Evolutionary conservation across 2,329 filamentous ascomycete genomes (phyloP), one percentile per base, ranked within the genome.

Genomic region (Emmonsiellopsis sp.): DNA sequence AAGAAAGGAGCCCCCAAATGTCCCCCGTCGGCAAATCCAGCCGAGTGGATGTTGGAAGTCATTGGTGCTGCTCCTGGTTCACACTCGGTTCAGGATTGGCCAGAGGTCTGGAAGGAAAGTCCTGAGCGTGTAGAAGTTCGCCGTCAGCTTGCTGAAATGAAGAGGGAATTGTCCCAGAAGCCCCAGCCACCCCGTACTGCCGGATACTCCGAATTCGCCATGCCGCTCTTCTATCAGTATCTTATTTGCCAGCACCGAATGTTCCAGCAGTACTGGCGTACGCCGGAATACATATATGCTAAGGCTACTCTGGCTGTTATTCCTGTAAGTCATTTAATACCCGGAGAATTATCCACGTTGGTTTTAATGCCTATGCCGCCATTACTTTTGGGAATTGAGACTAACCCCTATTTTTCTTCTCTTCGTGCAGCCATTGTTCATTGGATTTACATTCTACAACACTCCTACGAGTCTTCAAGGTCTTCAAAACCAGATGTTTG

Each of bases 181-280:
- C 46, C 57, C 4, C 53, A 52, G 11, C 3, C 46, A 35, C 52
- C 54, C 41, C 52, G 50, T 38, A 15, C 52, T 16, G 54, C 53
- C 26, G 56, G 53, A 40, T 58, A 57, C 45, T 75, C 82, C 57
- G 88, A 95, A 67, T 95, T 95, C 57, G 90, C 90, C 3, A 87
- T 88, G 5, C 81, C 86, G 0, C 89, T 94, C 65, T 63, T 60
- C 41, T 64, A 75, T 7, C 90, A 95, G 69, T 73, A 92, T 42
- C 73, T 71, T 53, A 78, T 84, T 64, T 87, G 89, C 54, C 79
- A 82, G 15, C 68, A 79, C 59, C 88, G 90, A 63, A 86, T 93
- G 30, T 93, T 93, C 76, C 81, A 91, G 65, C 89, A 95, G 68
- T 94, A 93, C 78, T 95, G 90, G 89, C 86, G 90, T 56, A 91